A percentile compares a stretch with the other conserved stretches of the same genome.
phyloP scores from a whole-genome alignment of 139 green algal species.

The Coelastrella sp. region DNA sequence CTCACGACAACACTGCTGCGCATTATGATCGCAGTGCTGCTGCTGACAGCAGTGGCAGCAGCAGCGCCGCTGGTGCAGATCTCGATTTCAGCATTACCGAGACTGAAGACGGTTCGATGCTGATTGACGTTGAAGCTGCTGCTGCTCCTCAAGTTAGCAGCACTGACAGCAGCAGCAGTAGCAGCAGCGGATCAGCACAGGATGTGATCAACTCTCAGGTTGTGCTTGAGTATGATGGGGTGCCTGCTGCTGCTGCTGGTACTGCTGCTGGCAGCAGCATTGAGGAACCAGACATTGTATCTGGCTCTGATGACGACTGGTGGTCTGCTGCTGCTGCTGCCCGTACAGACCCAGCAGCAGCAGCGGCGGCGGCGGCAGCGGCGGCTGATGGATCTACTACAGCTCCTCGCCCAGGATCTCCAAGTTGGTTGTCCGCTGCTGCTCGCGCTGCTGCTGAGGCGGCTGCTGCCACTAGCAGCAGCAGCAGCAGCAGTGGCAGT shows the following conservation, averaged over 20 bases:
- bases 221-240: background rate
- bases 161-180: background rate
- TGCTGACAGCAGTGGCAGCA: background rate
- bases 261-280: background rate
- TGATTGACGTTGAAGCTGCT: conserved; percentile 10
- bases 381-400: background rate
- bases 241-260: background rate
- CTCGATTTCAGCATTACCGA: background rate
- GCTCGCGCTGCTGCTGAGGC: conserved; percentile 2
- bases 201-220: background rate
- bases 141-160: background rate
- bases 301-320: background rate
- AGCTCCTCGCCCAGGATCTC: background rate
- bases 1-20: background rate
- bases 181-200: background rate
- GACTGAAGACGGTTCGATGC: background rate
- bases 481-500: conserved; percentile 7
- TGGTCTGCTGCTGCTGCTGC: background rate
- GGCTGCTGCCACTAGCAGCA: background rate
- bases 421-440: conserved; percentile 7
- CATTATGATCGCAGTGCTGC: background rate
- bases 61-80: background rate
- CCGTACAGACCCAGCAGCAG: background rate
- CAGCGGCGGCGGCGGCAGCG: too few species aligned
- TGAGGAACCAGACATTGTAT: background rate